phyloP scores from a whole-genome alignment of 192 early-diverging fungal species.

The Mortierella hygrophila region DNA sequence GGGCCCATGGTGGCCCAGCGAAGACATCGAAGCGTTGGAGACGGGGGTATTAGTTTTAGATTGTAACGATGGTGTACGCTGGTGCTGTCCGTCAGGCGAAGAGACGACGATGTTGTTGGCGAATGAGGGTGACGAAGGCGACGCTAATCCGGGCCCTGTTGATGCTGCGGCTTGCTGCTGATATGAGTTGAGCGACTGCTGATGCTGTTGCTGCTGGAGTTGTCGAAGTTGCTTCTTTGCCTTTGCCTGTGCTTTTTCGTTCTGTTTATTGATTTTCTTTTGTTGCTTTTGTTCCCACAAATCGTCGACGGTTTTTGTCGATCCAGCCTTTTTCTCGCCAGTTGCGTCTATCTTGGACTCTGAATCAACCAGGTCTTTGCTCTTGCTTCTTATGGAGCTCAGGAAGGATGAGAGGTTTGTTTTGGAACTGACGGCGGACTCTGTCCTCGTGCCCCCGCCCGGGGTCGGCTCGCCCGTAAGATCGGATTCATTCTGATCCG shows the following conservation, averaged over 20 bases:
- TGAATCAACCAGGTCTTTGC: background rate
- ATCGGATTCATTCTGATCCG: slow-evolving; percentile 12
- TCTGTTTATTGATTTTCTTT: slow-evolving; percentile 30
- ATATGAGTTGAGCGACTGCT: background rate
- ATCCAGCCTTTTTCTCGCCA: background rate
- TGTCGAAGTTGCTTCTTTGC: slow-evolving; percentile 9
- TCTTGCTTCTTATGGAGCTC: slow-evolving; percentile 17
- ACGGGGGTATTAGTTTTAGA: background rate
- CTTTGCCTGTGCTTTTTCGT: slow-evolving; percentile 14
- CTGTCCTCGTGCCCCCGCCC: background rate
- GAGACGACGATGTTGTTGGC: background rate
- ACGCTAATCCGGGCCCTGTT: slow-evolving; percentile 8
- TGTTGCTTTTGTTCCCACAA: slow-evolving; percentile 40
- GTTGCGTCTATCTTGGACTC: background rate
- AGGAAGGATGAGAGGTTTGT: slow-evolving; percentile 35
- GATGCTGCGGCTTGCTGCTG: slow-evolving; percentile 19
- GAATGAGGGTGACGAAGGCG: background rate
- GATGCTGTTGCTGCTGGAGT: slow-evolving; percentile 6
- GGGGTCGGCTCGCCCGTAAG: slow-evolving; percentile 10
- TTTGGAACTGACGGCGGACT: slow-evolving; percentile 22
- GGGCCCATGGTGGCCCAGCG: background rate
- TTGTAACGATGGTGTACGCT: background rate
- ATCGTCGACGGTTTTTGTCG: background rate
- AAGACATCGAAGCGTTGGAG: background rate
- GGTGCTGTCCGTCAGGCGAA: background rate